Evolutionary conservation across 257 asterid genomes (phyloP).

Genomic region (Catharanthus roseus): DNA sequence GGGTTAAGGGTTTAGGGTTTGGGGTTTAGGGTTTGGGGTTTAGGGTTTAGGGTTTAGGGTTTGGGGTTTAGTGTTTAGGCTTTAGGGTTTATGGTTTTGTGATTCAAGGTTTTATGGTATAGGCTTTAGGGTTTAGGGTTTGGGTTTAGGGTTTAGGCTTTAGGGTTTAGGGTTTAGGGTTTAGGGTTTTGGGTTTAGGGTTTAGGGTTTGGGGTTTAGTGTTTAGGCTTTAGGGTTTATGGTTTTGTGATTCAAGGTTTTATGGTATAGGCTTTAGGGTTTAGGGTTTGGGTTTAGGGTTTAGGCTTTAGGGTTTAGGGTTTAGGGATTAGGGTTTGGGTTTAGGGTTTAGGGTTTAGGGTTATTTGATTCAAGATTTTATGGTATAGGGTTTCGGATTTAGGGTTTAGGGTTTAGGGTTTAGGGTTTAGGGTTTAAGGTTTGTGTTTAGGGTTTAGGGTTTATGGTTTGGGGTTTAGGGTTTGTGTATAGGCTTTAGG

Average conservation of each 20-base stretch:
- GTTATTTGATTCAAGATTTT: too few relatives aligned
- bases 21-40: slow-evolving; percentile 15
- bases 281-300: slow-evolving; percentile 17
- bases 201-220: slow-evolving; percentile 17
- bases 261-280: too few relatives aligned
- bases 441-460: too few relatives aligned
- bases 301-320: slow-evolving; percentile 18
- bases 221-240: too few relatives aligned
- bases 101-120: too few relatives aligned
- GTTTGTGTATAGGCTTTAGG: too few relatives aligned
- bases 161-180: slow-evolving; percentile 19
- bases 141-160: slow-evolving; percentile 17
- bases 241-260: too few relatives aligned
- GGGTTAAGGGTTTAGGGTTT: slow-evolving; percentile 17
- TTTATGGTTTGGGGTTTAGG: too few relatives aligned
- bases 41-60: slow-evolving; percentile 10
- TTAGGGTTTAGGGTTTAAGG: slow-evolving; percentile 9
- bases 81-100: too few relatives aligned
- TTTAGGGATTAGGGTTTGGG: slow-evolving; percentile 15
- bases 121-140: slow-evolving; percentile 13
- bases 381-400: slow-evolving; percentile 6
- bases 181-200: slow-evolving; percentile 17
- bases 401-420: slow-evolving; percentile 8
- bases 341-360: slow-evolving; percentile 13
- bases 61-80: slow-evolving; percentile 15